Evolutionary conservation across 106 monocot genomes (phyloP).

Genomic region (Triglochin maritima): DNA sequence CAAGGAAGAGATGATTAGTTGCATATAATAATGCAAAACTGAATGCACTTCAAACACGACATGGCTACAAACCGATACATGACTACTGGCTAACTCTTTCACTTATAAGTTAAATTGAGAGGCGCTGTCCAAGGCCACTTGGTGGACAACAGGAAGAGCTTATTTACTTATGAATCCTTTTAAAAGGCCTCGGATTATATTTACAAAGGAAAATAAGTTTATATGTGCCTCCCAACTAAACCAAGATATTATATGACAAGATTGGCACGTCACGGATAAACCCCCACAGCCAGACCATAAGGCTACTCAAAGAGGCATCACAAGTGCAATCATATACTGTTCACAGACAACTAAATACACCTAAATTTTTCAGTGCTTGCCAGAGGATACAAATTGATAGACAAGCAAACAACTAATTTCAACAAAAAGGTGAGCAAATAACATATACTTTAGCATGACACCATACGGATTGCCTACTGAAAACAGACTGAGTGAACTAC

Average conservation of each 20-base stretch:
- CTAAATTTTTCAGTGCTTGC: neutral
- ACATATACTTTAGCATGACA: neutral
- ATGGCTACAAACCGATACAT: neutral
- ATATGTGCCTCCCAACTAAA: conserved; percentile 8
- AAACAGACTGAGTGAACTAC: neutral
- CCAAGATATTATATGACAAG: conserved; percentile 5
- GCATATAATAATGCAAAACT: neutral
- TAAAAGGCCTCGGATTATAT: neutral
- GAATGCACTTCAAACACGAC: neutral
- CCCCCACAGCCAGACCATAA: conserved; percentile 1
- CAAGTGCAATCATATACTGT: too few relatives aligned
- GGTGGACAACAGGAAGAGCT: neutral
- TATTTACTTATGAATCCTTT: neutral
- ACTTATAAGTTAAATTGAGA: neutral
- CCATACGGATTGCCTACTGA: neutral
- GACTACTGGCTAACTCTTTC: neutral
- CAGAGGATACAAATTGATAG: neutral
- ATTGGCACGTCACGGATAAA: neutral
- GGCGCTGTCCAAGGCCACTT: neutral
- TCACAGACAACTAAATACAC: neutral
- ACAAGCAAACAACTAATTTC: neutral
- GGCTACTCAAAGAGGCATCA: conserved; percentile 12
- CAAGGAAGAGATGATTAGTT: neutral
- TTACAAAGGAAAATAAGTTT: neutral
- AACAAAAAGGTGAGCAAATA: neutral